These are phyloP conservation scores for Arachis monticola DNA, from an alignment of 331 rosid genomes.

Conservation along the genomic window DNA sequence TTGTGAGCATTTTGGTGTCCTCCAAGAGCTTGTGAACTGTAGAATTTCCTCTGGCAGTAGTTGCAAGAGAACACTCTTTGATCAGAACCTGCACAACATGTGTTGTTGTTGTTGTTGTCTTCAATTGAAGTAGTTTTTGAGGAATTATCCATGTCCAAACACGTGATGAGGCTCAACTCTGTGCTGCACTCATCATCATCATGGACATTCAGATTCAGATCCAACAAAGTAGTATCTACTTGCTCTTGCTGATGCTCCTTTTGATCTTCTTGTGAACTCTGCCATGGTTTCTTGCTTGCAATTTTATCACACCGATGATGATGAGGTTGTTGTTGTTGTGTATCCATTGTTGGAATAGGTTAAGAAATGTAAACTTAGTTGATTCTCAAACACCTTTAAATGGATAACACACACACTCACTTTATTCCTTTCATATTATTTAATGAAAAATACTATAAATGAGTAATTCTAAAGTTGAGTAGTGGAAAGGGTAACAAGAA, in stretches of 20 bases:
- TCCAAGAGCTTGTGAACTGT: slow-evolving; percentile 84
- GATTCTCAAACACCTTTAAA: slow-evolving; percentile 35
- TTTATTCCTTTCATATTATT: slow-evolving; percentile 1
- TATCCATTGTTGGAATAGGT: slow-evolving; percentile 52
- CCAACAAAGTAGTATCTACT: slow-evolving; percentile 35
- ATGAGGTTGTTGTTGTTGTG: slow-evolving; percentile 3
- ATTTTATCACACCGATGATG: slow-evolving; percentile 24
- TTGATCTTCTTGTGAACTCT: slow-evolving; percentile 41
- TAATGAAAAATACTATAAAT: no score
- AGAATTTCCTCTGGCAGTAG: slow-evolving; percentile 79
- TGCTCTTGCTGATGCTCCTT: slow-evolving; percentile 46
- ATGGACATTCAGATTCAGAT: slow-evolving; percentile 54
- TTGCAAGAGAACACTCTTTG: slow-evolving; percentile 74
- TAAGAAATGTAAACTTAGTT: neutral
- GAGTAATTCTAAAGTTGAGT: slow-evolving; percentile 4
- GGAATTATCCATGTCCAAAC: slow-evolving; percentile 44
- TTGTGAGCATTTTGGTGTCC: slow-evolving; percentile 98
- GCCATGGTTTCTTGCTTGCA: slow-evolving; percentile 43
- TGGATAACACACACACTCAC: slow-evolving; percentile 25
- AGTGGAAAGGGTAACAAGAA: slow-evolving; percentile 29
- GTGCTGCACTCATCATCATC: slow-evolving; percentile 27
- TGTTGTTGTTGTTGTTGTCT: neutral
- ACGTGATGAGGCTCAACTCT: slow-evolving; percentile 54
- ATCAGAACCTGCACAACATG: slow-evolving; percentile 8
- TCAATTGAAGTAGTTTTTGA: slow-evolving; percentile 30